Conservation (phyloP, 345 rosid genomes). For the Eucalyptus urophylla region DNA sequence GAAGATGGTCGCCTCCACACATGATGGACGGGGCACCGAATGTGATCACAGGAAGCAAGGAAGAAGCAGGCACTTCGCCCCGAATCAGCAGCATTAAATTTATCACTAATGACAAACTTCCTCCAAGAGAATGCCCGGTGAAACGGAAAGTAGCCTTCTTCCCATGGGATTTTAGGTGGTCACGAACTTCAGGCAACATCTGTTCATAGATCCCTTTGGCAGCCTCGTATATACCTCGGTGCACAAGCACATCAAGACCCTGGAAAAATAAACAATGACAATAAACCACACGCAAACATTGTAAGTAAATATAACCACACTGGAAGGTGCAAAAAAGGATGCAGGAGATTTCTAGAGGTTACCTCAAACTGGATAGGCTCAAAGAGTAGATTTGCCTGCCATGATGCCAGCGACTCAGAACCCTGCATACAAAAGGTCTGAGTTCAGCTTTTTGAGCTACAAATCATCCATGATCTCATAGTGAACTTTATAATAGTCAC, state of each 20-base stretch:
- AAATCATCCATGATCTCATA: neutral
- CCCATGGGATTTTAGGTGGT: conserved; percentile 60
- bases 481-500: neutral
- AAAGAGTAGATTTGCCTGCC: conserved; percentile 93
- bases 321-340: neutral
- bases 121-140: conserved; percentile 97
- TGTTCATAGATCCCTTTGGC: conserved; percentile 92
- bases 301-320: neutral
- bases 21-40: conserved; percentile 90
- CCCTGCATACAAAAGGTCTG: conserved; percentile 33
- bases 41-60: conserved; percentile 82
- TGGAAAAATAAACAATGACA: neutral
- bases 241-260: conserved; percentile 77
- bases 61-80: conserved; percentile 67
- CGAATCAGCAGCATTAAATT: conserved; percentile 82
- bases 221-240: conserved; percentile 97
- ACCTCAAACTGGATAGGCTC: conserved; percentile 93
- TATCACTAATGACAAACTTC: conserved; percentile 79
- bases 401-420: conserved; percentile 84
- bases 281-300: neutral
- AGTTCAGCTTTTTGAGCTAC: neutral
- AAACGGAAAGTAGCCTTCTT: conserved; percentile 64
- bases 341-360: neutral
- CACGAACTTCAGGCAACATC: conserved; percentile 76
- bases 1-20: conserved; percentile 91